Evolutionary conservation across 176 grass and related monocot species (phyloP), one percentile per base, ranked within the genome.

Genomic region (Avena insularis): DNA sequence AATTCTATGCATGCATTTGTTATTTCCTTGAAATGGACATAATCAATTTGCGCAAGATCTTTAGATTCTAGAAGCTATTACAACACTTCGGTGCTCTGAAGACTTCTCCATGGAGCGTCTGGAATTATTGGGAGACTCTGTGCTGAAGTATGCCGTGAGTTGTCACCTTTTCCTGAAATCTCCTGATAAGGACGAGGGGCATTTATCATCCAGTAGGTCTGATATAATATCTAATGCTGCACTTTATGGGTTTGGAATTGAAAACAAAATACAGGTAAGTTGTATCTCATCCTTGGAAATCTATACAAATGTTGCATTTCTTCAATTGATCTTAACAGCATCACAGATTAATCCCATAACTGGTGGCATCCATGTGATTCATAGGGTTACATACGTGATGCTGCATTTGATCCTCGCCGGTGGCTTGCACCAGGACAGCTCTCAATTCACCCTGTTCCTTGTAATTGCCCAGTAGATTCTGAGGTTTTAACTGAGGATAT

Each of bases 71-170:
- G 92, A 98, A 91, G 97, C 97, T 79, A 87, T 98, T 80, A 92
- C 94, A 33, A 91, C 90, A 78, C 85, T 81, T 81, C 58, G 94
- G 90, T 93, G 93, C 80, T 92, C 79, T 36, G 97, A 98, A 85
- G 97, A 98, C 60, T 98, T 96, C 85, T 98, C 92, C 19, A 88
- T 98, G 85, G 97, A 96, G 85, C 94, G 97, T 73, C 84, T 98
- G 15, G 94, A 96, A 87, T 79, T 98, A 71, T 76, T 98, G 50
- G 97, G 96, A n/a, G 97, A 98, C 57, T 94, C 94, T 79, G 85
- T 96, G 75, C 81, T 98, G 75, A 96, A 98, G 80, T 98, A 98
- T 80, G 89, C 68, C 75, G 92, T 98, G 72, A 91, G 87, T 81
- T 92, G 94, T 80, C 55, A 82, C 63, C 84, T 96, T 84, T 94